Evolutionary conservation across 176 grass and related monocot species (phyloP).

Genomic region (Guadua angustifolia): DNA sequence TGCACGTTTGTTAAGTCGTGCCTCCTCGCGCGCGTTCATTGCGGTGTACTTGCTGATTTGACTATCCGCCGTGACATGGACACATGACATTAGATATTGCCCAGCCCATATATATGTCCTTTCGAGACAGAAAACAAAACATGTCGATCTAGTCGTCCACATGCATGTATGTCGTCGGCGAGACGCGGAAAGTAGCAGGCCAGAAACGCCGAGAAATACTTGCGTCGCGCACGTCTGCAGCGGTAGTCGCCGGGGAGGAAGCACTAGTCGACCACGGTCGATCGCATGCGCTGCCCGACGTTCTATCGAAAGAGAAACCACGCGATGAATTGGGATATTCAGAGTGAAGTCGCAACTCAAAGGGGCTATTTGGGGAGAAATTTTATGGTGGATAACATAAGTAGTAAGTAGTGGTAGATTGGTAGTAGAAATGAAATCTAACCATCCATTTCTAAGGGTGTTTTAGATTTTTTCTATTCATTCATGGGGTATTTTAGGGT

Average conservation of each 20-base stretch:
- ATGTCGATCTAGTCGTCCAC: background rate
- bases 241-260: background rate
- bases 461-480: too few relatives aligned
- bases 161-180: background rate
- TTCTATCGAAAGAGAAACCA: background rate
- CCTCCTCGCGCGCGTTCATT: background rate
- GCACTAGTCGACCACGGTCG: too few relatives aligned
- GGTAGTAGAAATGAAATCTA: too few relatives aligned
- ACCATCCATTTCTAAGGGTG: too few relatives aligned
- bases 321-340: background rate
- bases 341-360: too few relatives aligned
- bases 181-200: slow-evolving; percentile 1
- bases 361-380: too few relatives aligned
- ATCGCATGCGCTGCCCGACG: too few relatives aligned
- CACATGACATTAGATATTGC: background rate
- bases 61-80: background rate
- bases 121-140: background rate
- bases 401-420: too few relatives aligned
- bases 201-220: background rate
- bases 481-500: too few relatives aligned
- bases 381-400: too few relatives aligned
- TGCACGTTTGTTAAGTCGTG: background rate
- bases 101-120: background rate
- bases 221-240: slow-evolving; percentile 24
- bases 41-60: background rate